Evolutionary conservation across 345 rosid species (phyloP), one percentile per base, ranked within the genome.

Genomic region (Ceriops zippeliana): DNA sequence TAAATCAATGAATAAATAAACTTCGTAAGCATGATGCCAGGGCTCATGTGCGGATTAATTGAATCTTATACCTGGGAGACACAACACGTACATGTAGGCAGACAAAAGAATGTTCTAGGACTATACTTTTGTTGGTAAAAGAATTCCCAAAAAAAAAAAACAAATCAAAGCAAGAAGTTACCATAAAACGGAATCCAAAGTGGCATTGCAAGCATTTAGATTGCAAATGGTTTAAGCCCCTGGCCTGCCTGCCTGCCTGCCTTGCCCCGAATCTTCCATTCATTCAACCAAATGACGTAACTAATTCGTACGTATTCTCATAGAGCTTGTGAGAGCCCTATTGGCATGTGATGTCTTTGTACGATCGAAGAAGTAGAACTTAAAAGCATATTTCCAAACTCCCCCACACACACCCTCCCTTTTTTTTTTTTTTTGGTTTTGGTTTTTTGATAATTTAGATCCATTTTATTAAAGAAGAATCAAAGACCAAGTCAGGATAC

Each of bases 31-130:
- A 32, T 32, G 35, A 34, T 0, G 35, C 7, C 35, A 6, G 7
- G 1, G 6, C 37, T 34, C 37, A 7, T 34, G 37, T 34, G 7
- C 37, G 37, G 37, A 34, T 7, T 34, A 34, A 1, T 2, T 34
- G 0, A 34, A 34, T 34, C 37, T 34, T 7, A 34, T 34, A 34
- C 6, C 2, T 7, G 32, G 53, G 2, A 63, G 70, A 49, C 5
- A 49, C 5, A 24, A 24, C 30, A 3, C 5, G 2, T 31, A 31
- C 34, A 9, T 15, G 6, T 27, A 56, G n/a, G 61, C 58, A 42
- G 59, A 76, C 69, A 80, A 70, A 73, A 76, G 78, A 80, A 76
- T 75, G 74, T 80, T 73, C 72, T 69, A 17, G 37, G 58, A 56
- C 30, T 62, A 54, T 46, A 71, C 81, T 74, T 74, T 74, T 34